A percentile compares a stretch with the other conserved stretches of the same genome.
Conservation (phyloP, 257 asterid genomes). For the Capsicum pubescens region DNA sequence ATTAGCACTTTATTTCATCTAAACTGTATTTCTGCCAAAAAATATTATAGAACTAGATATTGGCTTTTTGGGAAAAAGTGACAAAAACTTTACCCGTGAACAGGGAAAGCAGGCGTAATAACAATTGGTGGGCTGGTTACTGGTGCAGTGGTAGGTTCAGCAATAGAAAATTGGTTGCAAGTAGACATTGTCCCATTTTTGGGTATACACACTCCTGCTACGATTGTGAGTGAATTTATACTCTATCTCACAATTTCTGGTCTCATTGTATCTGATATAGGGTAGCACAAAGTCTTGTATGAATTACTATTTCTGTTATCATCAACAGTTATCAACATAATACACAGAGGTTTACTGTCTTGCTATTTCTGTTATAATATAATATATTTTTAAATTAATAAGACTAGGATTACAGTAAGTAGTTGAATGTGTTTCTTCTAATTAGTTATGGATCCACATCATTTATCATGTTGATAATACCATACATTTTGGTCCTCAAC, state of each 20-base stretch:
- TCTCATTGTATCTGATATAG: slow-evolving; percentile 79
- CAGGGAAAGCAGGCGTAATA: slow-evolving; percentile 93
- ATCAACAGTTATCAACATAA: background rate
- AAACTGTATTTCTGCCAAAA: background rate
- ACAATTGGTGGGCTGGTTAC: slow-evolving; percentile 96
- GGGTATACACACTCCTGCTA: slow-evolving; percentile 89
- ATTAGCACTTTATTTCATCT: background rate
- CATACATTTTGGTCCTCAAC: slow-evolving; percentile 6
- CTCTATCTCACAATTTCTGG: slow-evolving; percentile 82
- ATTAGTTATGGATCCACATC: background rate
- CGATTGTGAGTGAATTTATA: slow-evolving; percentile 83
- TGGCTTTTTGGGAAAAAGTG: background rate
- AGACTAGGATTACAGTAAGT: background rate
- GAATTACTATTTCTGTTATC: slow-evolving; percentile 4
- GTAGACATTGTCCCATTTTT: slow-evolving; percentile 91
- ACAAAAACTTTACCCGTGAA: slow-evolving; percentile 31
- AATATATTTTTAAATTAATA: background rate
- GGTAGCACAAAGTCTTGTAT: slow-evolving; percentile 34
- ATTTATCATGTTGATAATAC: slow-evolving; percentile 8
- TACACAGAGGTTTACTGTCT: background rate
- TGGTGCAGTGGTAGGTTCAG: slow-evolving; percentile 96
- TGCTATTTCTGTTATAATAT: background rate
- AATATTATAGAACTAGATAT: background rate
- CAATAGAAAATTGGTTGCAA: slow-evolving; percentile 92
- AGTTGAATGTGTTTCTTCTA: background rate